Percentiles rank a stretch among this genome's conserved stretches.
phyloP scores from a whole-genome alignment of 352 stramenopile genomes.

The Saprolegnia parasitica region DNA sequence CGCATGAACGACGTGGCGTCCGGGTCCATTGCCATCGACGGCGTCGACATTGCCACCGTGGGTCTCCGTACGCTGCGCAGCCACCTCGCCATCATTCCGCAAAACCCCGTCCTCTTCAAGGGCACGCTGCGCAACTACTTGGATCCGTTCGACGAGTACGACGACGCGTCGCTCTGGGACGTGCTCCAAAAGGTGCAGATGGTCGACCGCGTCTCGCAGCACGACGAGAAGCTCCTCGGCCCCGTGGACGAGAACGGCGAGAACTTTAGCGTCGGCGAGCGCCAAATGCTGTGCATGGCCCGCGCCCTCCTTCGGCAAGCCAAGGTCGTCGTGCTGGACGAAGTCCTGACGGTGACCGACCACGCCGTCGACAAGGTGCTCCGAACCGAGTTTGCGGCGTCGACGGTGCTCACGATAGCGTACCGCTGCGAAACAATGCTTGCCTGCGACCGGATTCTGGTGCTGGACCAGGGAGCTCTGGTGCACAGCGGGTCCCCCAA shows the following conservation, averaged over 20 bases:
- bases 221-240: conserved; percentile 57
- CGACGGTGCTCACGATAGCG: conserved; percentile 93
- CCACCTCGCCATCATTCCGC: conserved; percentile 33
- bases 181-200: conserved; percentile 46
- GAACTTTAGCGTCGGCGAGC: conserved; percentile 86
- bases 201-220: conserved; percentile 52
- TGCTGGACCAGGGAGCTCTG: conserved; percentile 78
- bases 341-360: conserved; percentile 53
- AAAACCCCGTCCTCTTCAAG: conserved; percentile 53
- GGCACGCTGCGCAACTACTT: conserved; percentile 75
- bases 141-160: conserved; percentile 71
- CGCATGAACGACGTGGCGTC: conserved; percentile 51
- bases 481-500: conserved; percentile 80
- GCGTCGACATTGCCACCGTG: conserved; percentile 30
- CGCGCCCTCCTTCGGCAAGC: conserved; percentile 85
- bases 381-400: conserved; percentile 79
- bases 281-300: conserved; percentile 89
- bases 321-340: conserved; percentile 88
- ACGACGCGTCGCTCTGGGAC: conserved; percentile 52
- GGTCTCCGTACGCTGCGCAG: conserved; percentile 30
- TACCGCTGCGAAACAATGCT: conserved; percentile 93
- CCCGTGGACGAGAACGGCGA: conserved; percentile 75
- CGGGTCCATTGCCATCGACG: conserved; percentile 38
- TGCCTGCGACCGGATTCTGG: conserved; percentile 83
- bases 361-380: conserved; percentile 49